phyloP scores from a whole-genome alignment of 1,284 basidiomycete species.

The Cutaneotrichosporon sp. region DNA sequence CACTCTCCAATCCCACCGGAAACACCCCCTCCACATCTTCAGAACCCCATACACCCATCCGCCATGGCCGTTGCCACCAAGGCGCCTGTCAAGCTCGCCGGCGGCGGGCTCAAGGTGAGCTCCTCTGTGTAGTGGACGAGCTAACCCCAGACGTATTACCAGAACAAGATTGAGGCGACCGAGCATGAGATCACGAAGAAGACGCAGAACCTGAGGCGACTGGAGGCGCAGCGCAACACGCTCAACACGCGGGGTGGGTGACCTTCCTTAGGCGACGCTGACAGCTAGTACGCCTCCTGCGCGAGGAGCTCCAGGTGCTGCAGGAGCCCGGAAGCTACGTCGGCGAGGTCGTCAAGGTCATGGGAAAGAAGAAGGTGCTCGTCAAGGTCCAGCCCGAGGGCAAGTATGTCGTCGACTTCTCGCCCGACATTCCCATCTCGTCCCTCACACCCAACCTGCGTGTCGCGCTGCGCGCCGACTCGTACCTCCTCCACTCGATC shows the following conservation, averaged over 20 bases:
- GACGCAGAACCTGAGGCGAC: conserved; percentile 90
- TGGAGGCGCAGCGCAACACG: conserved; percentile 96
- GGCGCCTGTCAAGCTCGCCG: conserved; percentile 21
- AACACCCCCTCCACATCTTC: not conserved
- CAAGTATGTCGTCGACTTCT: conserved; percentile 97
- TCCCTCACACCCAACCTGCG: conserved; percentile 83
- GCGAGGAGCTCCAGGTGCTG: conserved; percentile 91
- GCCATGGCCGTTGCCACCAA: conserved; percentile 22
- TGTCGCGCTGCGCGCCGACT: conserved; percentile 93
- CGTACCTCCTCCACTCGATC: conserved; percentile 91
- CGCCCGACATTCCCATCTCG: conserved; percentile 80
- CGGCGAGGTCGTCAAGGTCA: conserved; percentile 96
- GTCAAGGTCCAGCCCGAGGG: conserved; percentile 99
- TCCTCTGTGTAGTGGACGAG: not conserved
- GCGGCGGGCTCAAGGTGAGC: conserved; percentile 23
- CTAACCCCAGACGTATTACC: conserved; percentile 73
- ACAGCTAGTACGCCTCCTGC: conserved; percentile 69
- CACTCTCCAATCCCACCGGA: too few relatives aligned
- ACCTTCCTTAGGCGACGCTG: conserved; percentile 41
- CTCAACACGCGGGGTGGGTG: conserved; percentile 85
- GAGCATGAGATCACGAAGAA: conserved; percentile 93
- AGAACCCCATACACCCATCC: not conserved
- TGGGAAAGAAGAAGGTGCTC: conserved; percentile 98
- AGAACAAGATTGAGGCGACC: conserved; percentile 90
- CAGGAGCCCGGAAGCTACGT: conserved; percentile 98